These are phyloP conservation scores for Tetrahymena elliotti DNA, from an alignment of 73 alveolate genomes.

Conservation along the genomic window DNA sequence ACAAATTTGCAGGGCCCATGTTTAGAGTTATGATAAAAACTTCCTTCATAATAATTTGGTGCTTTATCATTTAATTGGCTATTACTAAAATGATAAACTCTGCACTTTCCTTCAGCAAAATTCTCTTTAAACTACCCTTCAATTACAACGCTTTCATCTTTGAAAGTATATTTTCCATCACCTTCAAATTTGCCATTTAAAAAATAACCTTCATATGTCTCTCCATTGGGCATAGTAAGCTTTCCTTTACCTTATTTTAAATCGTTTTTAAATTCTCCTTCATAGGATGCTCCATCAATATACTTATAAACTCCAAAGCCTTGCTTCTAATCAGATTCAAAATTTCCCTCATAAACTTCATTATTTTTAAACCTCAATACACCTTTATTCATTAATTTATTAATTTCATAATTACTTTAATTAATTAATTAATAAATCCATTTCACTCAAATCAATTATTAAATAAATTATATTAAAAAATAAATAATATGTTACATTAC, in stretches of 20 bases:
- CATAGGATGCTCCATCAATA: neutral
- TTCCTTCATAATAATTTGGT: neutral
- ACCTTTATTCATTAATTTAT: neutral
- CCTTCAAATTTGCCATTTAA: neutral
- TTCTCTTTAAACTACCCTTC: neutral
- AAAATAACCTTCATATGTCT: neutral
- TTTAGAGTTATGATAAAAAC: neutral
- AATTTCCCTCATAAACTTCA: neutral
- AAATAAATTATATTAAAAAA: neutral
- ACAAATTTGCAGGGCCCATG: neutral
- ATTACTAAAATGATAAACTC: neutral
- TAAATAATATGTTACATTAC: neutral
- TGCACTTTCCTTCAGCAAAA: neutral
- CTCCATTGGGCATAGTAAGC: neutral
- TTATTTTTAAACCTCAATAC: neutral
- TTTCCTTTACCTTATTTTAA: neutral
- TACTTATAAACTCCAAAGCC: neutral
- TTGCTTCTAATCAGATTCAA: neutral
- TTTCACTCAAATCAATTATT: neutral
- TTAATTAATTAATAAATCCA: neutral
- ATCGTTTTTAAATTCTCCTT: neutral
- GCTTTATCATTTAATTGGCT: neutral
- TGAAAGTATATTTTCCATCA: neutral
- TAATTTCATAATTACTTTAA: neutral
- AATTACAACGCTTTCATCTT: neutral